Evolutionary conservation across 805 yeast genomes (phyloP).

Genomic region (Wickerhamomyces tratensis): DNA sequence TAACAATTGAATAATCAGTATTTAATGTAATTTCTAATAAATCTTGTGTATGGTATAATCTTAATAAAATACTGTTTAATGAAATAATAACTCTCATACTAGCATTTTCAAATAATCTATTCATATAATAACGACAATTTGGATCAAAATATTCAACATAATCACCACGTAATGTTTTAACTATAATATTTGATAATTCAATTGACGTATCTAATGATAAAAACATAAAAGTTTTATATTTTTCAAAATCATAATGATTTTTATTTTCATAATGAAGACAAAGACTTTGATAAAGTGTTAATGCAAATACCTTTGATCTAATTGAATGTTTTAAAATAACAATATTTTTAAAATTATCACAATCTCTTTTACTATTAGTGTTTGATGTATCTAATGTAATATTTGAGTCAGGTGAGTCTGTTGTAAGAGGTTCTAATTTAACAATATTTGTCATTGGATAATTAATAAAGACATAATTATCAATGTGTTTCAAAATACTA

Average conservation of each 20-base stretch:
- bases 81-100: conserved; percentile 9
- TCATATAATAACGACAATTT: conserved; percentile 8
- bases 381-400: no score
- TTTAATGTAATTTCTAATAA: conserved; percentile 9
- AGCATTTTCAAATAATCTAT: conserved; percentile 12
- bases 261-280: conserved; percentile 13
- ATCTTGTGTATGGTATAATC: conserved; percentile 15
- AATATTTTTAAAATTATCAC: conserved; percentile 7
- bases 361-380: background rate
- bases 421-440: background rate
- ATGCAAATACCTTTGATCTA: conserved; percentile 4
- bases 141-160: conserved; percentile 7
- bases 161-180: conserved; percentile 7
- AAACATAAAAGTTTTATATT: conserved; percentile 3
- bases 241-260: conserved; percentile 3
- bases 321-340: conserved; percentile 6
- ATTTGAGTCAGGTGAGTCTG: background rate
- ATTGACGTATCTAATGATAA: conserved; percentile 1
- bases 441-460: conserved; percentile 6
- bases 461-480: conserved; percentile 8
- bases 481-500: conserved; percentile 7
- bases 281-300: conserved; percentile 8
- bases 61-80: conserved; percentile 6
- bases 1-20: background rate
- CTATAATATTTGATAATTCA: conserved; percentile 8